Conservation (phyloP, 371 early-diverging fungal species). For the Mucor velutinosus region DNA sequence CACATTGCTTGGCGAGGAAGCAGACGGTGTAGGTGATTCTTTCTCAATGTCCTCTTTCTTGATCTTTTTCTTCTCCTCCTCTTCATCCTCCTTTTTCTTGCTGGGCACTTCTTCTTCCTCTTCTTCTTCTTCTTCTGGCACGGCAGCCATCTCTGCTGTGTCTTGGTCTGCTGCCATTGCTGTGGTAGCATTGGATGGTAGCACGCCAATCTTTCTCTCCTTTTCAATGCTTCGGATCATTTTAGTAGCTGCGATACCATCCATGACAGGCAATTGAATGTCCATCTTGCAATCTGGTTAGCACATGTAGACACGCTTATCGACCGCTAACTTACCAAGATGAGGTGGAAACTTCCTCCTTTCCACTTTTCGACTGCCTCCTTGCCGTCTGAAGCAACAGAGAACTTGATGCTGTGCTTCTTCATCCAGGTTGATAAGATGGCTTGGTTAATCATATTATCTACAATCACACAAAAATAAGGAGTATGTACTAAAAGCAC, state of each 20-base stretch:
- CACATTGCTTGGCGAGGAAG: background rate
- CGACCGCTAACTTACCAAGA: conserved; percentile 56
- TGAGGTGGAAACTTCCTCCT: conserved; percentile 72
- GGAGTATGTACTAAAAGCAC: conserved; percentile 3
- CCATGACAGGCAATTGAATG: conserved; percentile 82
- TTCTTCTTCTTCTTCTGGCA: background rate
- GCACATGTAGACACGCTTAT: background rate
- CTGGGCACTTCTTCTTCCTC: background rate
- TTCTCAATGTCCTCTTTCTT: background rate
- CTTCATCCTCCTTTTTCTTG: background rate
- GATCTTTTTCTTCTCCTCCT: background rate
- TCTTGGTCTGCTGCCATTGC: background rate
- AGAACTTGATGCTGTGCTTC: conserved; percentile 70
- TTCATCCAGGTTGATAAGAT: conserved; percentile 77
- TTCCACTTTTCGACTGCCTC: conserved; percentile 80
- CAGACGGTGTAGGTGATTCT: background rate
- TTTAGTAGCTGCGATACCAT: conserved; percentile 80
- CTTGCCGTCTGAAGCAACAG: conserved; percentile 74
- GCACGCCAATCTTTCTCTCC: conserved; percentile 62
- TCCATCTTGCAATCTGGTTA: conserved; percentile 63
- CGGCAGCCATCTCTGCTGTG: background rate
- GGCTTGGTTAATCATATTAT: conserved; percentile 78
- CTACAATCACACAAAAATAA: conserved; percentile 33
- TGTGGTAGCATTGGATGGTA: conserved; percentile 20
- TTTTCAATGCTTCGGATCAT: conserved; percentile 72